Evolutionary conservation across 306 rosid genomes (phyloP).

Genomic region (Fragaria ananassa): DNA sequence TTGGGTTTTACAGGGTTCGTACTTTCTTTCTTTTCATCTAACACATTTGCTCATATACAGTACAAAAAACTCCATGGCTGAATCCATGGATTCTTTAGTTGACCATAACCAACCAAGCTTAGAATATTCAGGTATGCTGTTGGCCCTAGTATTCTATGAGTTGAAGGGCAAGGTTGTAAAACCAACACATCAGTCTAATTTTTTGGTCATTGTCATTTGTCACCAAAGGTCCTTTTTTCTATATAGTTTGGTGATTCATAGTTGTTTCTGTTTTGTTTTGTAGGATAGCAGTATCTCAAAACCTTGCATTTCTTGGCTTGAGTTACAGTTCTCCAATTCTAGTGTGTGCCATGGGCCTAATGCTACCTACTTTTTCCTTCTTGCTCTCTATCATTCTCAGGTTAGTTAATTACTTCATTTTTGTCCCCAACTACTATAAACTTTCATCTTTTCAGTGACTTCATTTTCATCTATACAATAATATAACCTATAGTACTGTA

Average conservation of each 20-base stretch:
- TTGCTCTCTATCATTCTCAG: constrained; percentile 52
- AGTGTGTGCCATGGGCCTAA: constrained; percentile 68
- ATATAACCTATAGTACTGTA: background rate
- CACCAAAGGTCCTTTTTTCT: background rate
- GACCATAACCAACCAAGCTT: background rate
- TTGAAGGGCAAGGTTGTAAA: background rate
- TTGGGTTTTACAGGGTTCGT: constrained; percentile 73
- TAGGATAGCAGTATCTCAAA: constrained; percentile 68
- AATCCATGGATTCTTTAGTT: constrained; percentile 15
- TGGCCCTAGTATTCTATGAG: background rate
- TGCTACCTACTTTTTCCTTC: constrained; percentile 59
- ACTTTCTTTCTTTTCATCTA: background rate
- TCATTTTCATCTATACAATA: background rate
- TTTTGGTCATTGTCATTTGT: background rate
- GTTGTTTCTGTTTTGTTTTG: constrained; percentile 23
- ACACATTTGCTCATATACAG: background rate
- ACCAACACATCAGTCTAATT: background rate
- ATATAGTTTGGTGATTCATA: background rate
- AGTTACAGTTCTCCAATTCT: constrained; percentile 75
- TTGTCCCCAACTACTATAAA: background rate
- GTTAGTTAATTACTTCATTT: constrained; percentile 38
- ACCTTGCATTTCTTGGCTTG: constrained; percentile 56
- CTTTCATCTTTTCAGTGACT: background rate
- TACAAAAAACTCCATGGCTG: background rate
- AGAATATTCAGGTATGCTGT: constrained; percentile 8